A percentile compares a stretch with the other conserved stretches of the same genome.
Evolutionary conservation across 1,284 basidiomycete genomes (phyloP).

Genomic region (Tranzscheliella williamsii): DNA sequence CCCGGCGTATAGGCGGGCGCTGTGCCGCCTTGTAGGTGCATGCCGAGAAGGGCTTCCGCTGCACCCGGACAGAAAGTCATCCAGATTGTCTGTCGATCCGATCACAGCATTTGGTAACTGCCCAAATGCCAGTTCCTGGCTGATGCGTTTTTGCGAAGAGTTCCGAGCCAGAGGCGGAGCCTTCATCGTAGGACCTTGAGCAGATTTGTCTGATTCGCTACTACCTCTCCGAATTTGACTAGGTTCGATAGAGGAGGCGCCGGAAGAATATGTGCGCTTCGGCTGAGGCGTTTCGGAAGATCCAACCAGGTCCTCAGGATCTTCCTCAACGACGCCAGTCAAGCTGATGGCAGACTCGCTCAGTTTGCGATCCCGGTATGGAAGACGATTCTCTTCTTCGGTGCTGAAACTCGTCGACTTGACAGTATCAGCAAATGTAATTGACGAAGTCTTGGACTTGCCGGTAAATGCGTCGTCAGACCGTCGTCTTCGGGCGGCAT

Average conservation of each 20-base stretch:
- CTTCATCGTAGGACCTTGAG: conserved; percentile 6
- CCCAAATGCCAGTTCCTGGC: conserved; percentile 45
- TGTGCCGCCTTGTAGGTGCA: conserved; percentile 42
- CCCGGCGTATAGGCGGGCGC: conserved; percentile 36
- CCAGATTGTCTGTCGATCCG: conserved; percentile 35
- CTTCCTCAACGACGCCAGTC: conserved; percentile 48
- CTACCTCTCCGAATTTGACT: conserved; percentile 23
- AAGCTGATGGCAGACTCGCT: conserved; percentile 53
- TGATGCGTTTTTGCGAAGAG: conserved; percentile 48
- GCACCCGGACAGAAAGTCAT: conserved; percentile 29
- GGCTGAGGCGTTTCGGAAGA: conserved; percentile 5
- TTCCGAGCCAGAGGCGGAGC: conserved; percentile 27
- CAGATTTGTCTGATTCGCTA: conserved; percentile 37
- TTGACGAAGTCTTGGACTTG: conserved; percentile 18
- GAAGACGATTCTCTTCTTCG: conserved; percentile 41
- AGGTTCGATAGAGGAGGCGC: neutral
- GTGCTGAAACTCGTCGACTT: conserved; percentile 24
- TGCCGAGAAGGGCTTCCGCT: conserved; percentile 33
- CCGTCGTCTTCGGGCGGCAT: conserved; percentile 11
- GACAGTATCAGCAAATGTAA: conserved; percentile 47
- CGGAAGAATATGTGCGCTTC: neutral
- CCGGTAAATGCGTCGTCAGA: conserved; percentile 14
- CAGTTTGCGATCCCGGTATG: conserved; percentile 49
- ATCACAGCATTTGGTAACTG: conserved; percentile 30
- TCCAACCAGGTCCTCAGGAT: conserved; percentile 23